Evolutionary conservation across 2,329 filamentous ascomycete genomes (phyloP).

Genomic region (Clathrospora elynae): DNA sequence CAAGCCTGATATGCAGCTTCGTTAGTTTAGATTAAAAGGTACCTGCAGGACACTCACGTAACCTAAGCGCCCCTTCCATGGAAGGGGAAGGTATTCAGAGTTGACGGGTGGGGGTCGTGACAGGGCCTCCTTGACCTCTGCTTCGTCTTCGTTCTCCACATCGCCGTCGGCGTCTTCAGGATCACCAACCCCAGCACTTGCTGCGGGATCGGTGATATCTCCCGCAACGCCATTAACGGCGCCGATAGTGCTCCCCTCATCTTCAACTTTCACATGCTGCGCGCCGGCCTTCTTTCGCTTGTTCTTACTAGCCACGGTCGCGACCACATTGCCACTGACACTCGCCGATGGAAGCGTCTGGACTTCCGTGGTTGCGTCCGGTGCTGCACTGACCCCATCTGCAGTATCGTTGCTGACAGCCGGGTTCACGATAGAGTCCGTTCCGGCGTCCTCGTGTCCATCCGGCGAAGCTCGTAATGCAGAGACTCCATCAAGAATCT

Average conservation of each 20-base stretch:
- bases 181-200: constrained; percentile 40
- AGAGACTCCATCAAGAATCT: constrained; percentile 51
- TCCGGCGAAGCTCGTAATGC: constrained; percentile 54
- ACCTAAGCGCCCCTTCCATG: constrained; percentile 87
- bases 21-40: constrained; percentile 25
- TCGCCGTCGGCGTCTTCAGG: constrained; percentile 56
- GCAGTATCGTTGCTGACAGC: constrained; percentile 15
- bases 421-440: constrained; percentile 16
- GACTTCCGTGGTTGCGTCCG: constrained; percentile 25
- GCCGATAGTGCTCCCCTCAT: constrained; percentile 20
- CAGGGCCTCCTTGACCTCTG: constrained; percentile 63
- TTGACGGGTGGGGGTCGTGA: constrained; percentile 77
- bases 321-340: constrained; percentile 18
- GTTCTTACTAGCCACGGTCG: constrained; percentile 23
- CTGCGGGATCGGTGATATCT: constrained; percentile 27
- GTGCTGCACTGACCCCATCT: constrained; percentile 19
- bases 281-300: constrained; percentile 32
- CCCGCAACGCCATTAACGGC: constrained; percentile 17
- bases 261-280: constrained; percentile 37
- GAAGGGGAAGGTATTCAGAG: constrained; percentile 80
- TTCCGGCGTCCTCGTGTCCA: constrained; percentile 31
- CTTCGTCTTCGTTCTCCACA: constrained; percentile 58
- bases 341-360: constrained; percentile 15
- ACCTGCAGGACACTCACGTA: constrained; percentile 66
- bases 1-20: constrained; percentile 65